These are phyloP conservation scores for Balansia obtecta DNA, from an alignment of 2,329 filamentous ascomycete species.

Conservation along the genomic window DNA sequence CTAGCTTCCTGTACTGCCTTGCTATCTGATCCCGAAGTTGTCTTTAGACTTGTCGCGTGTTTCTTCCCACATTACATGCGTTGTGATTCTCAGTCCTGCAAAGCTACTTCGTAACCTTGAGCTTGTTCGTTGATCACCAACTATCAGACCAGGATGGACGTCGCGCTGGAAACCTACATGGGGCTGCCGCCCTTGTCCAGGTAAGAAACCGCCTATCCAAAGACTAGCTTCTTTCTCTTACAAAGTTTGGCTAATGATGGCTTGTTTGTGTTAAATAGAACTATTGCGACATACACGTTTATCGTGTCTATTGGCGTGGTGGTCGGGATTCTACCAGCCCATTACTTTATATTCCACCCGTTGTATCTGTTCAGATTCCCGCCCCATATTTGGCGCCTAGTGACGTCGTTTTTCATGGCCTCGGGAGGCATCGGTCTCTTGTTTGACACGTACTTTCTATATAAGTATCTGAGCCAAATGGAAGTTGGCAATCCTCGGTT, in stretches of 20 bases:
- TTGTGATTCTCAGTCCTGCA: conserved; percentile 8
- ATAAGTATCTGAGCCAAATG: conserved; percentile 62
- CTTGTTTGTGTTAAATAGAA: conserved; percentile 34
- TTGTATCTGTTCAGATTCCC: conserved; percentile 38
- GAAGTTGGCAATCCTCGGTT: conserved; percentile 65
- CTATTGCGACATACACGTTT: conserved; percentile 49
- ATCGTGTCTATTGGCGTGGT: conserved; percentile 47
- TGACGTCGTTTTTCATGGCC: conserved; percentile 30
- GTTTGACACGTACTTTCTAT: conserved; percentile 65
- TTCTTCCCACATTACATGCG: not conserved
- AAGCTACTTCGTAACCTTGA: not conserved
- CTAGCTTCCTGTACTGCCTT: conserved; percentile 16
- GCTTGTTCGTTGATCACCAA: not conserved
- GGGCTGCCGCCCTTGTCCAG: conserved; percentile 28
- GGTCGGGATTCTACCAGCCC: conserved; percentile 36
- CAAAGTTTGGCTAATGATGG: conserved; percentile 8
- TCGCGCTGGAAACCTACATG: conserved; percentile 23
- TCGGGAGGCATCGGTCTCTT: conserved; percentile 36
- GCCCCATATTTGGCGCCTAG: conserved; percentile 31
- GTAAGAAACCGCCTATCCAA: conserved; percentile 19
- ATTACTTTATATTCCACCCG: conserved; percentile 39
- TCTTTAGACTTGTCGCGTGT: not conserved
- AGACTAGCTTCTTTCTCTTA: not conserved
- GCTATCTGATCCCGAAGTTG: conserved; percentile 6
- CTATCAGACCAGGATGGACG: conserved; percentile 20